Conservation (phyloP, 202 grass and related monocot species). For the Brachypodium distachyon region DNA sequence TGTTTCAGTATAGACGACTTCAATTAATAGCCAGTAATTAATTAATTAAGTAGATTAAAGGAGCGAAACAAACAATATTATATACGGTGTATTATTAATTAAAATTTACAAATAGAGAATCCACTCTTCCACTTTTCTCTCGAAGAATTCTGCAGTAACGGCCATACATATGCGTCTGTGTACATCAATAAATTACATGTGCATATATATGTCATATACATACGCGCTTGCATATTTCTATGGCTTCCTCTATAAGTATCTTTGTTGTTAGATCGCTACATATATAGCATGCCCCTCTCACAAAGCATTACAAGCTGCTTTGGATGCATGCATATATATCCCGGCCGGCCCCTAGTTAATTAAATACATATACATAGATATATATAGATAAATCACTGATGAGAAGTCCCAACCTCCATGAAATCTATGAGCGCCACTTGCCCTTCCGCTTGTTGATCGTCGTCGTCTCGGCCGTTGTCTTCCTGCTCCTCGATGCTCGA, state of each 20-base stretch:
- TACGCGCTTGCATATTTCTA: constrained; percentile 19
- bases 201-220: constrained; percentile 32
- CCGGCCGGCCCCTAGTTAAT: constrained; percentile 55
- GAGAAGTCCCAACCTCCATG: constrained; percentile 62
- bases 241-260: constrained; percentile 47
- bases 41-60: not conserved
- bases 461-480: constrained; percentile 37
- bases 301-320: constrained; percentile 49
- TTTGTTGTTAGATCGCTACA: constrained; percentile 42
- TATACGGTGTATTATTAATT: constrained; percentile 35
- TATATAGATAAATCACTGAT: constrained; percentile 36
- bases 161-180: not conserved
- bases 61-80: not conserved
- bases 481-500: constrained; percentile 81
- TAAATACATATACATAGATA: constrained; percentile 23
- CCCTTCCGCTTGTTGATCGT: constrained; percentile 20
- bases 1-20: no score
- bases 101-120: constrained; percentile 28
- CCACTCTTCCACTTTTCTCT: constrained; percentile 19
- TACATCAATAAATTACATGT: constrained; percentile 52
- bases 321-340: constrained; percentile 33
- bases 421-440: constrained; percentile 77
- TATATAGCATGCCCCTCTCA: constrained; percentile 36
- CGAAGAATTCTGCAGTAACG: constrained; percentile 17
- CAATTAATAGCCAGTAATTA: not conserved